Conservation (phyloP, 129 eudicot species). For the sunflower (Helianthus annuus) region DNA sequence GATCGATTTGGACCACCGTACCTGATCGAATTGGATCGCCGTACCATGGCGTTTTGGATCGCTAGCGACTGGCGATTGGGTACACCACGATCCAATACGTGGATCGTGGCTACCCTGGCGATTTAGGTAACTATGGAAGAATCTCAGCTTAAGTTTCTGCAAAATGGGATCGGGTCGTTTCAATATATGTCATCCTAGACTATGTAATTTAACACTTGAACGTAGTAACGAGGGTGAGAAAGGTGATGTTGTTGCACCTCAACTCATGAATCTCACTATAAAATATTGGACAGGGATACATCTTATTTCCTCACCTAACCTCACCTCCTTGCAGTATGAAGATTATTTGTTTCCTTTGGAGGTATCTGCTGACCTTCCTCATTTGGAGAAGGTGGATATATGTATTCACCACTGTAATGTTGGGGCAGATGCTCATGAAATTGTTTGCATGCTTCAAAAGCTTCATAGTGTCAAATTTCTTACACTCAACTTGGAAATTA, state of each 20-base stretch:
- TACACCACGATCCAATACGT: too few relatives aligned
- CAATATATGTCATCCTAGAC: background rate
- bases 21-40: too few relatives aligned
- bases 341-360: background rate
- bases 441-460: slow-evolving; percentile 1
- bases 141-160: slow-evolving; percentile 6
- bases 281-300: background rate
- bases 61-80: too few relatives aligned
- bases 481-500: background rate
- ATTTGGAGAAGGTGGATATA: slow-evolving; percentile 13
- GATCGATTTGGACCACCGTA: too few relatives aligned
- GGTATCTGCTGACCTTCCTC: background rate
- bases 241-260: slow-evolving; percentile 5
- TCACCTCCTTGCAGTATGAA: too few relatives aligned
- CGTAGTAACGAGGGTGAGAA: background rate
- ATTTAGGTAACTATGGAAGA: background rate
- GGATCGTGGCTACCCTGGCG: too few relatives aligned
- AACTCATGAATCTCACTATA: background rate
- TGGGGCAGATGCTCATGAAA: background rate
- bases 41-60: too few relatives aligned
- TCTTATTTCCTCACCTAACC: too few relatives aligned
- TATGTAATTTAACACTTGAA: background rate
- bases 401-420: background rate
- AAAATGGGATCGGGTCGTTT: background rate
- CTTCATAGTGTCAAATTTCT: slow-evolving; percentile 13